phyloP scores from a whole-genome alignment of 116 monocot genomes.

The Cymodocea nodosa region DNA sequence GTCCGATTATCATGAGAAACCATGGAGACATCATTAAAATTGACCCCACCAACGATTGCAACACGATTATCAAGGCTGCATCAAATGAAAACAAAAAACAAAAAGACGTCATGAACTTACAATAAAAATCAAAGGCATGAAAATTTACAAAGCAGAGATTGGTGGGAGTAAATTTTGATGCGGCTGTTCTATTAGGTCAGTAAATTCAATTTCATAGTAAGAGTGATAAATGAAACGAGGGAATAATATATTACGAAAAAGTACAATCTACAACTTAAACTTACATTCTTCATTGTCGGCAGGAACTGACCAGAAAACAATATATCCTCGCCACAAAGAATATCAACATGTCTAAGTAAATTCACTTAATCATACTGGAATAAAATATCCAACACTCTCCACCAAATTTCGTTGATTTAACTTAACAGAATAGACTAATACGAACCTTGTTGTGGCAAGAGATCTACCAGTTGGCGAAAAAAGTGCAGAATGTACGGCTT shows the following conservation, averaged over 20 bases:
- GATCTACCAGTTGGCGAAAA: constrained; percentile 72
- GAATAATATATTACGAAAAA: too few relatives aligned
- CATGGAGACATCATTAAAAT: background rate
- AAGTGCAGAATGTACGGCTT: constrained; percentile 69
- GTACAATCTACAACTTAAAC: too few relatives aligned
- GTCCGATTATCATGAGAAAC: constrained; percentile 33
- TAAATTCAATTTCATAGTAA: too few relatives aligned
- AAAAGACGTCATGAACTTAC: background rate
- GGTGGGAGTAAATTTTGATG: too few relatives aligned
- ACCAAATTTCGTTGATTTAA: background rate
- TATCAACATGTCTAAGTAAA: too few relatives aligned
- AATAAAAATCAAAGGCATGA: background rate
- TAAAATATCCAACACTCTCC: background rate
- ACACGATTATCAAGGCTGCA: constrained; percentile 4
- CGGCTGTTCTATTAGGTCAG: too few relatives aligned
- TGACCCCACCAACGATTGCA: background rate
- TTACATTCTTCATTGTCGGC: too few relatives aligned
- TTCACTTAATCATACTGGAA: too few relatives aligned
- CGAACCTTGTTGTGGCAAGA: constrained; percentile 78
- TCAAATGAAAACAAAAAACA: background rate
- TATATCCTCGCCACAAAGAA: too few relatives aligned
- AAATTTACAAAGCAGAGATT: too few relatives aligned
- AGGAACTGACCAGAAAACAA: too few relatives aligned
- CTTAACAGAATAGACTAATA: background rate
- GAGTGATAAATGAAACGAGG: too few relatives aligned